Percentiles rank a stretch among this genome's conserved stretches.
Evolutionary conservation across 1,284 basidiomycete species (phyloP).

Genomic region (Moesziomyces sp.): DNA sequence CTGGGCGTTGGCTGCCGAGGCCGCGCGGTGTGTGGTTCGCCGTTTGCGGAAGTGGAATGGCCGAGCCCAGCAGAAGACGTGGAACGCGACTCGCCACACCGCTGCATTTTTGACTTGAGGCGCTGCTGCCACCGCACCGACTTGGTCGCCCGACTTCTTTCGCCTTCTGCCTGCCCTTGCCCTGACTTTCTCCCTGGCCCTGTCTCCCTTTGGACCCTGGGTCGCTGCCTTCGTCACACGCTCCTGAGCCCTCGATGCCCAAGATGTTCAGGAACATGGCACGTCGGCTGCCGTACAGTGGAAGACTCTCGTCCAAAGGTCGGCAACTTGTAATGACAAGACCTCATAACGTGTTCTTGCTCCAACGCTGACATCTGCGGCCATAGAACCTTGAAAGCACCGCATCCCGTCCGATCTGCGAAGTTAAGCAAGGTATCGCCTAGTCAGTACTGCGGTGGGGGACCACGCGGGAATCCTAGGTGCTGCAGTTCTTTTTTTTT

Average conservation of each 20-base stretch:
- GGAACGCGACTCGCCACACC: conserved; percentile 9
- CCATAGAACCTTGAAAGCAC: conserved; percentile 82
- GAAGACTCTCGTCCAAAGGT: too few relatives aligned
- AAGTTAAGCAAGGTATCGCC: conserved; percentile 82
- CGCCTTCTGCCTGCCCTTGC: conserved; percentile 6
- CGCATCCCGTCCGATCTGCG: conserved; percentile 83
- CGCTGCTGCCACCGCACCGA: too few relatives aligned
- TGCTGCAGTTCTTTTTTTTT: conserved; percentile 75
- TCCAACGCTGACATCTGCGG: conserved; percentile 72
- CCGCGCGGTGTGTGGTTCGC: conserved; percentile 1
- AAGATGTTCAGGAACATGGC: too few relatives aligned
- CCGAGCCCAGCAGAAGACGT: conserved; percentile 13
- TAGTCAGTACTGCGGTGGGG: conserved; percentile 85
- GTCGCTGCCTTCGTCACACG: too few relatives aligned
- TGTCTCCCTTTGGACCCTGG: too few relatives aligned
- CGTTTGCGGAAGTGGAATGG: conserved; percentile 10
- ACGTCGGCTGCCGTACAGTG: too few relatives aligned
- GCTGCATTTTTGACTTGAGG: neutral
- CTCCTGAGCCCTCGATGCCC: too few relatives aligned
- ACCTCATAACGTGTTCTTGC: too few relatives aligned
- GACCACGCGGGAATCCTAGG: conserved; percentile 84
- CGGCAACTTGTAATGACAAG: too few relatives aligned
- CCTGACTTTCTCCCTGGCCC: too few relatives aligned
- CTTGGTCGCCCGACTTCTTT: conserved; percentile 25
- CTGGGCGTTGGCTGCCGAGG: neutral